Conservation (phyloP, 2,329 filamentous ascomycete species). For the Talaromyces sp. region DNA sequence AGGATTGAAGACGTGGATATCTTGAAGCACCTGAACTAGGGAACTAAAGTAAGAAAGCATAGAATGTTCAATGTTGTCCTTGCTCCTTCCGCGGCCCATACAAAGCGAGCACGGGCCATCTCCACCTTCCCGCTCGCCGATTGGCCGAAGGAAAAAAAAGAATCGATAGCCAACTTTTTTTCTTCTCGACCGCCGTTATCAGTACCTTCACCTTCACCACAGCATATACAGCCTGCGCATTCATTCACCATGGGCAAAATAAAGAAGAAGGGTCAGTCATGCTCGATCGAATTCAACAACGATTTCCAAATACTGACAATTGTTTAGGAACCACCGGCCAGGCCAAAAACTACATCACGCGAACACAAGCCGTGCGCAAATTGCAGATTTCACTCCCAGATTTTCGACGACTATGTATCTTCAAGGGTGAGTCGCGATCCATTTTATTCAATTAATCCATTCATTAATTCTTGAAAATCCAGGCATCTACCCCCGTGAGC, state of each 20-base stretch:
- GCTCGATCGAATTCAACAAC: background rate
- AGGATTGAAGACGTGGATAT: background rate
- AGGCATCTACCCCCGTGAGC: slow-evolving; percentile 95
- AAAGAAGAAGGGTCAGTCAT: slow-evolving; percentile 74
- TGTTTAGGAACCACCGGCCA: slow-evolving; percentile 71
- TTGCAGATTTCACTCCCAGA: slow-evolving; percentile 95
- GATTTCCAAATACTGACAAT: slow-evolving; percentile 11
- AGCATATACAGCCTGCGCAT: slow-evolving; percentile 25
- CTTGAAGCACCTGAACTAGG: background rate
- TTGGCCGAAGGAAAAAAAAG: slow-evolving; percentile 15
- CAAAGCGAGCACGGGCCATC: slow-evolving; percentile 31
- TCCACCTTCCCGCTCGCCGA: slow-evolving; percentile 28
- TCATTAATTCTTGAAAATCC: background rate
- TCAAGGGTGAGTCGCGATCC: slow-evolving; percentile 63
- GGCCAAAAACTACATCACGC: slow-evolving; percentile 97
- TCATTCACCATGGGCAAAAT: slow-evolving; percentile 64
- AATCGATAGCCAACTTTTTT: slow-evolving; percentile 34
- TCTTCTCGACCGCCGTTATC: slow-evolving; percentile 27
- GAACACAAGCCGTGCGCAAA: slow-evolving; percentile 95
- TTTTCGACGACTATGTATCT: slow-evolving; percentile 97
- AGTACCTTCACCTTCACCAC: slow-evolving; percentile 24
- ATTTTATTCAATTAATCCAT: too few relatives aligned
- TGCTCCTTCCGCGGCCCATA: slow-evolving; percentile 18
- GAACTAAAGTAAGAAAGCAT: background rate
- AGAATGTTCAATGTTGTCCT: background rate